phyloP scores from a whole-genome alignment of 1,139 yeast genomes.

The Kurtzmaniella quercitrusa region DNA sequence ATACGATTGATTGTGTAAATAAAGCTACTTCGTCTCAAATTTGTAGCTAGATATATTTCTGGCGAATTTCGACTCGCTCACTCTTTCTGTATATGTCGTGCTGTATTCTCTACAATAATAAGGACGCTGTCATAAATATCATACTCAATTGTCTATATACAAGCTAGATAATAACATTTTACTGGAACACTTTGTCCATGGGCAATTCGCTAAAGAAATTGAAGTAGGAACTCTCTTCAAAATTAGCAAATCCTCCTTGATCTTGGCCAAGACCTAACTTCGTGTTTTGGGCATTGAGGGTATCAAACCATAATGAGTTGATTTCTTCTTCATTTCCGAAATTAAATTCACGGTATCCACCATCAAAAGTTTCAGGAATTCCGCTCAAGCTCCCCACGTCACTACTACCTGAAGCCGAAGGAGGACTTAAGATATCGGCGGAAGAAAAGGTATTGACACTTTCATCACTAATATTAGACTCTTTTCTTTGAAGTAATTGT shows the following conservation, averaged over 20 bases:
- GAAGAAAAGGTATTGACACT: neutral
- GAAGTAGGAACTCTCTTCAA: conserved; percentile 7
- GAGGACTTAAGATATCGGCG: neutral
- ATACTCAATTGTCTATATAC: too few species aligned
- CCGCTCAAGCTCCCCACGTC: neutral
- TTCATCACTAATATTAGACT: neutral
- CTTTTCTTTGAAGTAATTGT: neutral
- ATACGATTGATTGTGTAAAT: too few species aligned
- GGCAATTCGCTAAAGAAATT: conserved; percentile 16
- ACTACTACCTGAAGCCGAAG: neutral
- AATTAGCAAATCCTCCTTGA: conserved; percentile 1
- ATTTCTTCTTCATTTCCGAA: conserved; percentile 6
- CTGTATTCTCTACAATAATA: too few species aligned
- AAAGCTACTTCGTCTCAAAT: too few species aligned
- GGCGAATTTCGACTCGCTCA: too few species aligned
- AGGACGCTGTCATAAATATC: too few species aligned
- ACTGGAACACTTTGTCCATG: conserved; percentile 11
- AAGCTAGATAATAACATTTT: neutral
- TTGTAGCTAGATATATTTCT: too few species aligned
- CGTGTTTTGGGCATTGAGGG: conserved; percentile 1
- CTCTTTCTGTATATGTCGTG: too few species aligned
- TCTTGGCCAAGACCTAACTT: neutral
- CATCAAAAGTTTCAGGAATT: neutral
- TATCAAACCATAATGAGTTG: conserved; percentile 9
- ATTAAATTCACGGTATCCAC: conserved; percentile 8